Evolutionary conservation across 2,329 filamentous ascomycete species (phyloP), one percentile per base, ranked within the genome.

Genomic region (Knoxdaviesia proteae): DNA sequence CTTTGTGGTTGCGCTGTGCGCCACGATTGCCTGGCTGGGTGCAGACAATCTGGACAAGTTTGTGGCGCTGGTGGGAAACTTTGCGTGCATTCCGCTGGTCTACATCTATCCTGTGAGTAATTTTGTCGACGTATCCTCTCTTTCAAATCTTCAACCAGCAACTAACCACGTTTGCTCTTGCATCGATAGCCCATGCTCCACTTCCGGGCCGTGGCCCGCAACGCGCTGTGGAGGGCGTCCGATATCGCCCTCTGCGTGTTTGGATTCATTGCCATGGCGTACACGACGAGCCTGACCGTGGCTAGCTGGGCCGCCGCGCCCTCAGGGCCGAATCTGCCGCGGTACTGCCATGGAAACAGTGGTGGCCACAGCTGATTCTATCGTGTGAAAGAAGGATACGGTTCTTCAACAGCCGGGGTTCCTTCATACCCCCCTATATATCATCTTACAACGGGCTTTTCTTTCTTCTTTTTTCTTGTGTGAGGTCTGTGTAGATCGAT

Each of bases 11-110:
- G 73, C 83, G 53, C 60, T 90, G 30, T 96, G 90, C 54, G 82
- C 87, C 1, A 61, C 77, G 45, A 80, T 98, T 49, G 88, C 88
- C 2, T 98, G 86, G 84, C 77, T 79, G 38, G 90, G 90, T 47
- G 88, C 90, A 3, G 82, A 84, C 50, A 80, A 96, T 60, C 64
- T 98, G 43, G 90, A 98, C 64, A 96, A 96, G 61, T 98, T 98
- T 58, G 92, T 98, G 33, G 81, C 86, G 29, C 69, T 98, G 36
- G 87, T 98, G 20, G 90, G 90, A 49, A 94, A 87, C 60, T 98
- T 98, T 65, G 90, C 90, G 47, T 98, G 90, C 57, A 90, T 98
- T 51, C 90, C 90, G 38, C 65, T 98, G 45, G 90, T 96, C 47
- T 96, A 92, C 55, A 92, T 98, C 43, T 98, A 98, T 57, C 92